phyloP scores from a whole-genome alignment of 75 land plant genomes.

The Isoetes taiwanensis region DNA sequence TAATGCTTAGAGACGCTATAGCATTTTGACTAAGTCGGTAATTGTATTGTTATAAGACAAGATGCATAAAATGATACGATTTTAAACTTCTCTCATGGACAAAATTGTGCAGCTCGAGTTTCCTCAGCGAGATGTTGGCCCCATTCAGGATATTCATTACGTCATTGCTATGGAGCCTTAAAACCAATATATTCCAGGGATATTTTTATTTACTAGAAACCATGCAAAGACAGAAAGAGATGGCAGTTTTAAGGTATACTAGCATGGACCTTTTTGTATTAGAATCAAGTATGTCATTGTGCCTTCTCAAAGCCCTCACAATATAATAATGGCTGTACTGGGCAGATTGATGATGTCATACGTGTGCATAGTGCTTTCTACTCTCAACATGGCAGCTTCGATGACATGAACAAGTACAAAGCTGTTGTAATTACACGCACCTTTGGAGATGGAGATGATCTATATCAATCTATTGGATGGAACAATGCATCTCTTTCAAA shows the following conservation, averaged over 20 bases:
- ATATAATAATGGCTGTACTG: neutral
- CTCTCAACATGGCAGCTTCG: neutral
- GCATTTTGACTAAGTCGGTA: no score
- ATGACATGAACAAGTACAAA: neutral
- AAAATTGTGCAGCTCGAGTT: neutral
- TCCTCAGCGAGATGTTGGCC: neutral
- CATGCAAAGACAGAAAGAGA: neutral
- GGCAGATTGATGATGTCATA: neutral
- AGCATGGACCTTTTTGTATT: neutral
- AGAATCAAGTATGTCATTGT: neutral
- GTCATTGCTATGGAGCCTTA: neutral
- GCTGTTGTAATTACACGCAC: slow-evolving; percentile 1
- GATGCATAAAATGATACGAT: no score
- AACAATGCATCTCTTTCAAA: neutral
- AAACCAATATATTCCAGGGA: neutral
- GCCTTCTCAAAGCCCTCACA: no score
- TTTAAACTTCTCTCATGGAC: no score
- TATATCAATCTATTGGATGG: neutral
- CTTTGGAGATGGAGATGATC: slow-evolving; percentile 3
- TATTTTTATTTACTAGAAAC: neutral
- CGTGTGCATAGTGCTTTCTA: slow-evolving; percentile 1
- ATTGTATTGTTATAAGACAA: no score
- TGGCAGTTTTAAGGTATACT: neutral
- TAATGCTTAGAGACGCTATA: no score
- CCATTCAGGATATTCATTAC: neutral